Evolutionary conservation across 164 flowering plant genomes (phyloP), one percentile per base, ranked within the genome.

Genomic region (Magnolia kwangsiensis): DNA sequence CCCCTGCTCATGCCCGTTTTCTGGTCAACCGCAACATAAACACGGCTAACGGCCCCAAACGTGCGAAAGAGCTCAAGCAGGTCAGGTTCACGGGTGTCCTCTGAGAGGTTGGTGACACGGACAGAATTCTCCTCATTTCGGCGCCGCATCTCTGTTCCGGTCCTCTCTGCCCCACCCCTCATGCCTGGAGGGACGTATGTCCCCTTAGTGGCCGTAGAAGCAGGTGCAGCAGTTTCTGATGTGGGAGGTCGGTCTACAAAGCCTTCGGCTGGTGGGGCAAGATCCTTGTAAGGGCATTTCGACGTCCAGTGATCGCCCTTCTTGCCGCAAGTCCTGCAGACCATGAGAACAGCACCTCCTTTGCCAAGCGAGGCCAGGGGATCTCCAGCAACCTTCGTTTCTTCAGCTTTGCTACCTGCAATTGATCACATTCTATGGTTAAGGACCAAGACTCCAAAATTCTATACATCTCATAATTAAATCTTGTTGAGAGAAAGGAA

Each of bases 281-380:
- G 90, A 80, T 91, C 95, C 85, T 90, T 92, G 87, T 85, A 89
- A 11, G 94, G 95, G 76, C 94, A 92, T 75, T 83, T 84, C 2
- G 97, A 82, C 19, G 95, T 92, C 97, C 97, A 92, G 84, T 91
- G 95, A 61, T 92, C 97, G 77, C 94, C 91, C 74, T 89, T 90
- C 87, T 91, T 92, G 37, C 90, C 89, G 78, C 97, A 92, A 13
- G 92, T 88, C 78, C 97, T 85, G 76, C 97, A 92, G 50, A 90
- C 88, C 95, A 89, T 91, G 76, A 92, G 96, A 78, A 87, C 89
- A 75, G 93, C 93, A 71, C 95, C 97, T 51, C 84, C 90, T 80
- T 84, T 89, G 2, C 85, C 85, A 13, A 89, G 81, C 27, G 83
- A 82, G 19, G 90, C 78, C 83, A 89, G 78, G 50, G 88, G 64